phyloP scores from a whole-genome alignment of 805 yeast genomes.

The Candida takata region DNA sequence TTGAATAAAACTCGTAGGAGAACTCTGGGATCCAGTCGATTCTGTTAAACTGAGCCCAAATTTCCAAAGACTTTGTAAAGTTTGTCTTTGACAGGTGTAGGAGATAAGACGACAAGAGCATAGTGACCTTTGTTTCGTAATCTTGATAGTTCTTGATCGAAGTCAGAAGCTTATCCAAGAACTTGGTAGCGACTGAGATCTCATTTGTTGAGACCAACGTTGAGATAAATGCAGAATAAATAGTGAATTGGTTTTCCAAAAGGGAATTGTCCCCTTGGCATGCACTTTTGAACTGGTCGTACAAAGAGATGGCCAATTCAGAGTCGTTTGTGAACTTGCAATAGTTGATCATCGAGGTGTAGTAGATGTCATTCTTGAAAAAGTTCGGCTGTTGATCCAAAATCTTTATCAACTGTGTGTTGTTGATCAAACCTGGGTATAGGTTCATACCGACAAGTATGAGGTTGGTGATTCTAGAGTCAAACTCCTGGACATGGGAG shows the following conservation, averaged over 20 bases:
- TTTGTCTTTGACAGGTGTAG: slow-evolving; percentile 30
- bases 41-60: slow-evolving; percentile 31
- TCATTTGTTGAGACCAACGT: slow-evolving; percentile 47
- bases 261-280: slow-evolving; percentile 15
- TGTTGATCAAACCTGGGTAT: slow-evolving; percentile 30
- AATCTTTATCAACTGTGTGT: slow-evolving; percentile 26
- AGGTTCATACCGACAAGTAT: slow-evolving; percentile 39
- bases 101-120: slow-evolving; percentile 39
- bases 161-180: slow-evolving; percentile 47
- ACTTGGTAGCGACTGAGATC: slow-evolving; percentile 42
- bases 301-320: slow-evolving; percentile 31
- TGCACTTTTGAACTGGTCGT: slow-evolving; percentile 30
- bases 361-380: slow-evolving; percentile 28
- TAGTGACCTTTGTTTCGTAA: slow-evolving; percentile 29
- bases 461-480: slow-evolving; percentile 37
- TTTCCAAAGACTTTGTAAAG: slow-evolving; percentile 27
- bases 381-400: slow-evolving; percentile 22
- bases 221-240: slow-evolving; percentile 46
- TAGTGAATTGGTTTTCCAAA: slow-evolving; percentile 33
- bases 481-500: slow-evolving; percentile 37
- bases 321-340: slow-evolving; percentile 33
- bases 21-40: slow-evolving; percentile 36
- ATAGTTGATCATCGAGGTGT: slow-evolving; percentile 33
- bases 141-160: slow-evolving; percentile 34
- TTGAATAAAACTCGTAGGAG: slow-evolving; percentile 30